Conservation (phyloP, 192 early-diverging fungal species). For the Umbelopsis ramanniana region DNA sequence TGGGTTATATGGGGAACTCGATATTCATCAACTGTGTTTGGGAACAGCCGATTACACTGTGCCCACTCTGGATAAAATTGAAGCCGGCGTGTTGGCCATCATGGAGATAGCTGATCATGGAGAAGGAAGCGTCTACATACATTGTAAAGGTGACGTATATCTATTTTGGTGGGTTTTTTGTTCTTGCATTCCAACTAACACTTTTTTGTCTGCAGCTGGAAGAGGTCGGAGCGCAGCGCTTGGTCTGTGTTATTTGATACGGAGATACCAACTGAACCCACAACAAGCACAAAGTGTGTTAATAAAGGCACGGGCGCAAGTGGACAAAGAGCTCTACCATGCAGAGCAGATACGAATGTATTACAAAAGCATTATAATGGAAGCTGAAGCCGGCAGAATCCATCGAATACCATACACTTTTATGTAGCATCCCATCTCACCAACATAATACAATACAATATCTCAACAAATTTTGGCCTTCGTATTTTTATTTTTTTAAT, state of each 20-base stretch:
- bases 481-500: background rate
- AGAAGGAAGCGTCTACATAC: constrained; percentile 37
- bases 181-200: too few species aligned
- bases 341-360: constrained; percentile 12
- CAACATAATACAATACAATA: too few species aligned
- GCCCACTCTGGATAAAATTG: constrained; percentile 41
- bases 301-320: constrained; percentile 20
- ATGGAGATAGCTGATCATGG: background rate
- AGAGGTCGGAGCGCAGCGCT: constrained; percentile 33
- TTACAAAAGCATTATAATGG: constrained; percentile 3
- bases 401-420: background rate
- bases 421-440: background rate
- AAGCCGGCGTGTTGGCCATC: constrained; percentile 32
- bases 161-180: too few species aligned
- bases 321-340: constrained; percentile 11
- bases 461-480: too few species aligned
- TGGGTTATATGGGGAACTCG: constrained; percentile 39
- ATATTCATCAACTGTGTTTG: constrained; percentile 45
- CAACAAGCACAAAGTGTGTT: background rate
- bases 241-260: constrained; percentile 28
- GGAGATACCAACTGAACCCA: constrained; percentile 18
- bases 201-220: constrained; percentile 8
- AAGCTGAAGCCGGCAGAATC: background rate
- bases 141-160: constrained; percentile 49
- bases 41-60: constrained; percentile 47